Evolutionary conservation across 306 rosid species (phyloP), one percentile per base, ranked within the genome.

Genomic region (Begonia loranthoides): DNA sequence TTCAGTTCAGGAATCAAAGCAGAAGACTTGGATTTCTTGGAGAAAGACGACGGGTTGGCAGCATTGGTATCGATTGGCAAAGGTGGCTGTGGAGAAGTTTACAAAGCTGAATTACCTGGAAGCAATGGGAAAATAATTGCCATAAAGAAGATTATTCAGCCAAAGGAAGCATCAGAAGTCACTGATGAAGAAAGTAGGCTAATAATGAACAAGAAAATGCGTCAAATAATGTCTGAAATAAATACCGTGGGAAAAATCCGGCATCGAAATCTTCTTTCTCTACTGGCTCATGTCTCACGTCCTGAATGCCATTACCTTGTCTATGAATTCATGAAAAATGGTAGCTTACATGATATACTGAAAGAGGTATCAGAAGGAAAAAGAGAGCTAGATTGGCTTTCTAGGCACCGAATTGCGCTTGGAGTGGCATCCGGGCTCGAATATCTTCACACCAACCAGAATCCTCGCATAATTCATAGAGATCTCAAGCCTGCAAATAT

Each of bases 281-380:
- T 92, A 15, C 44, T 92, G 12, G 94, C 99, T 5, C 99, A 92
- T 43, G 65, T 83, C 8, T 66, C 78, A 3, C 81, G 84, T 39
- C 94, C 96, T 3, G 88, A 86, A 28, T 82, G 87, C 38, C 94
- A 92, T 61, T 75, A 73, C 64, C 81, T 92, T 14, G 86, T 92
- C 14, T 92, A 86, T 0, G 99, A 86, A 44, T 92, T 50, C 80
- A 92, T 92, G 96, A 92, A 83, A 57, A 92, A 92, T 24, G 94
- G 99, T 0, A 92, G 99, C 63, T 69, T 92, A 50, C 93, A 80
- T 15, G 84, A 86, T 65, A 17, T 55, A 45, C 22, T 92, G 19
- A 9, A 0, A 5, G 54, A 50, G 2, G 88, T 67, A 21, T 36
- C 70, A 0, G 66, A 5, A 0, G 93, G 93, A 7, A 52, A 3